Evolutionary conservation across 495 filamentous ascomycete genomes (phyloP), one percentile per base, ranked within the genome.

Genomic region (Elaphomyces granulatus): DNA sequence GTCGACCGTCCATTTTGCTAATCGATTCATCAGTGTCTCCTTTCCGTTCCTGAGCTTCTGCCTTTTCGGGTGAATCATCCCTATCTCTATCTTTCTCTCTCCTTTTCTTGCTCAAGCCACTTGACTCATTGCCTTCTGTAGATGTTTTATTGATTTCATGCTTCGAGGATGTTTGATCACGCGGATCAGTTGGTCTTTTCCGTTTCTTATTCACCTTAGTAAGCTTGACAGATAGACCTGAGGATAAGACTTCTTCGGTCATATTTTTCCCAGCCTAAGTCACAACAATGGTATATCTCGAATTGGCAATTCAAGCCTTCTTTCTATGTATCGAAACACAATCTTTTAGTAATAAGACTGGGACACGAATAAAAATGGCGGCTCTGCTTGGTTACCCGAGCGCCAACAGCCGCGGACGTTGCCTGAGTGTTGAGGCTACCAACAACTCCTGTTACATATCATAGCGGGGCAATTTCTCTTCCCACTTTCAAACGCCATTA

Each of bases 11-110:
- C 77, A 98, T 83, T 23, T 74, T 70, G 19, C 75, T 74, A 54
- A 95, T 84, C 0, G 80, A 78, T 45, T 71, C 71, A 56, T 95
- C 88, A 41, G 94, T 59, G n/a, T 77, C 74, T n/a, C 58, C 56
- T 38, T 68, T 61, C n/a, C 65, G 56, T 41, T 81, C 70, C 8
- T 71, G 47, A 42, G 78, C 68, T 32, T 75, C 70, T 14, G 79
- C 71, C n/a, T 78, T 64, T 23, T 69, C 61, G 9, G 68, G 59
- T 0, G 57, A 40, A 31, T 59, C 58, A 39, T 68, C 67, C 40
- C 63, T 61, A 49, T 76, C 78, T 36, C 61, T 68, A 35, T 68
- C 59, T 53, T 67, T 63, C 52, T 68, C 63, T 56, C 62, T 64
- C 49, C 63, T 58, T 55, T 63, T 63, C 38, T 63, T 64, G 43